Evolutionary conservation across 192 early-diverging fungal genomes (phyloP).

Genomic region (Chytriomyces sp.): DNA sequence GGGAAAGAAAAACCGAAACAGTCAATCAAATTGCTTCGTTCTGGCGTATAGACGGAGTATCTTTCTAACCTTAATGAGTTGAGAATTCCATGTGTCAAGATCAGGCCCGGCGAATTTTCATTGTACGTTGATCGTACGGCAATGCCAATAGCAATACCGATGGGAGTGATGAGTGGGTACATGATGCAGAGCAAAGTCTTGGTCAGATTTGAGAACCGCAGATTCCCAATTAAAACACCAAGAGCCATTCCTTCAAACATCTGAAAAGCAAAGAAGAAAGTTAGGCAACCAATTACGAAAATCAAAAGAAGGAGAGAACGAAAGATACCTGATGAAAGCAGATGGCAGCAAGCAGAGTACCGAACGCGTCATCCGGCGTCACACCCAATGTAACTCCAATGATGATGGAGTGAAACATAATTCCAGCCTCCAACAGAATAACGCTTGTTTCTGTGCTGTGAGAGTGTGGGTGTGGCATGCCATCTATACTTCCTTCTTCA

Average conservation of each 20-base stretch:
- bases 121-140: slow-evolving; percentile 67
- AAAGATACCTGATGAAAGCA: slow-evolving; percentile 52
- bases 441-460: slow-evolving; percentile 27
- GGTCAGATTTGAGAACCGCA: neutral
- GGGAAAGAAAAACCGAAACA: too few species aligned
- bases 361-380: slow-evolving; percentile 33
- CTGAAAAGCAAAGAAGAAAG: too few species aligned
- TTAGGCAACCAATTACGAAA: too few species aligned
- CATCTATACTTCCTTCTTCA: neutral
- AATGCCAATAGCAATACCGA: slow-evolving; percentile 81
- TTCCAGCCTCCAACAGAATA: slow-evolving; percentile 50
- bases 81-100: slow-evolving; percentile 77
- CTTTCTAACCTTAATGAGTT: slow-evolving; percentile 53
- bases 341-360: slow-evolving; percentile 52
- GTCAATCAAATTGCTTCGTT: too few species aligned
- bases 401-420: slow-evolving; percentile 54
- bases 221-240: slow-evolving; percentile 28
- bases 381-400: slow-evolving; percentile 42
- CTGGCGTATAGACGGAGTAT: too few species aligned
- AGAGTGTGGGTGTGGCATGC: neutral
- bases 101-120: slow-evolving; percentile 53
- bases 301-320: too few species aligned
- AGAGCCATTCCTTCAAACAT: slow-evolving; percentile 48
- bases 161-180: slow-evolving; percentile 75
- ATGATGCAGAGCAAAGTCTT: slow-evolving; percentile 33